These are phyloP conservation scores for Glebionis coronaria DNA, from an alignment of 129 eudicot species.

Conservation along the genomic window DNA sequence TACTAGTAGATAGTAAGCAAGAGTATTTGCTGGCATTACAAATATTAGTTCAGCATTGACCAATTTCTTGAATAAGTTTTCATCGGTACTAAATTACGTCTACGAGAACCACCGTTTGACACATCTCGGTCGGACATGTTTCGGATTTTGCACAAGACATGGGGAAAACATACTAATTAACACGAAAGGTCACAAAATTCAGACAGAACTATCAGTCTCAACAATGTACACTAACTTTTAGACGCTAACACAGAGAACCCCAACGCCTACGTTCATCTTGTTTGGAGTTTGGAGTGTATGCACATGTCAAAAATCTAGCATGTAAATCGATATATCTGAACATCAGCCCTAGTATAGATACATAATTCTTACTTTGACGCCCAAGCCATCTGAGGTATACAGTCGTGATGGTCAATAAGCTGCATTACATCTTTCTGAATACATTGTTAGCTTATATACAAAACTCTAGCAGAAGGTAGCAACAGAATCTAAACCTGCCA, in stretches of 20 bases:
- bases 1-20: no score
- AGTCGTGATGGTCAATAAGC: conserved; percentile 11
- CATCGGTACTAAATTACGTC: no score
- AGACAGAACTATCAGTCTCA: no score
- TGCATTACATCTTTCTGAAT: not conserved
- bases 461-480: not conserved
- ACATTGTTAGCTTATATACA: not conserved
- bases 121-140: no score
- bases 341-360: not conserved
- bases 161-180: no score
- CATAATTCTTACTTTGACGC: not conserved
- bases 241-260: not conserved
- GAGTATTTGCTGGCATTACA: no score
- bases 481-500: not conserved
- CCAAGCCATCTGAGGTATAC: not conserved
- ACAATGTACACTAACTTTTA: not conserved
- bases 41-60: no score
- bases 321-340: not conserved
- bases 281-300: not conserved
- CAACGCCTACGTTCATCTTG: not conserved
- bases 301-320: conserved; percentile 9
- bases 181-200: no score
- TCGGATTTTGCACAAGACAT: no score
- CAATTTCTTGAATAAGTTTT: no score
- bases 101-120: no score